These are phyloP conservation scores for Zizania latifolia DNA, from an alignment of 176 grass and related monocot genomes.

Conservation along the genomic window DNA sequence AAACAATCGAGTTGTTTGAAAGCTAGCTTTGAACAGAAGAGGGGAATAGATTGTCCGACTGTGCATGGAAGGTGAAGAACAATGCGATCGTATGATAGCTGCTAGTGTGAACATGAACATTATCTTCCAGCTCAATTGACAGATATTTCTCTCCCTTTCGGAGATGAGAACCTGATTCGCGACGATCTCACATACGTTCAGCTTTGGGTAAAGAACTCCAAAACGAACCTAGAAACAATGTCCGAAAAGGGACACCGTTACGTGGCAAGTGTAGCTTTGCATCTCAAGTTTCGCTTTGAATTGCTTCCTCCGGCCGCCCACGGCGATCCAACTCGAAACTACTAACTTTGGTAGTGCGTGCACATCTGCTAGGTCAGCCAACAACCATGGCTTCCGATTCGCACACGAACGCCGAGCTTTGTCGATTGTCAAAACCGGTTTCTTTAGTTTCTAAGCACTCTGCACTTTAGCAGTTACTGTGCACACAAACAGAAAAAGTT, in stretches of 20 bases:
- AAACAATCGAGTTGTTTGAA: not conserved
- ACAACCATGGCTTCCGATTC: no score
- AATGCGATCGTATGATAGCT: not conserved
- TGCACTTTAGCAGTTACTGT: not conserved
- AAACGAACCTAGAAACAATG: no score
- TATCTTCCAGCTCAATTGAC: not conserved
- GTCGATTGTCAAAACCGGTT: not conserved
- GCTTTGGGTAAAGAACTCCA: not conserved
- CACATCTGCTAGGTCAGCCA: no score
- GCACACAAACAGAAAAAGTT: not conserved
- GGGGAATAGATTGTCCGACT: not conserved
- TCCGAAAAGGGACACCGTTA: not conserved
- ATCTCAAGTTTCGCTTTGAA: not conserved
- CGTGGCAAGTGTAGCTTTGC: not conserved
- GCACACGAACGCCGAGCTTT: no score
- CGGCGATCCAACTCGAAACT: not conserved
- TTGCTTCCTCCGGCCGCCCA: not conserved
- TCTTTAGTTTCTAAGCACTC: not conserved
- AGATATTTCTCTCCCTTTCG: not conserved
- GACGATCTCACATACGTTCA: not conserved
- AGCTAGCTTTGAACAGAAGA: not conserved
- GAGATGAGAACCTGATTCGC: constrained; percentile 29
- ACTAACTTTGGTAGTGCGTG: not conserved
- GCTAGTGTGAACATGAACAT: constrained; percentile 2
- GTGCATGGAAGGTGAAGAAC: not conserved